Evolutionary conservation across 2,329 filamentous ascomycete genomes (phyloP), one percentile per base, ranked within the genome.

Genomic region (Trichophaea hybrida): DNA sequence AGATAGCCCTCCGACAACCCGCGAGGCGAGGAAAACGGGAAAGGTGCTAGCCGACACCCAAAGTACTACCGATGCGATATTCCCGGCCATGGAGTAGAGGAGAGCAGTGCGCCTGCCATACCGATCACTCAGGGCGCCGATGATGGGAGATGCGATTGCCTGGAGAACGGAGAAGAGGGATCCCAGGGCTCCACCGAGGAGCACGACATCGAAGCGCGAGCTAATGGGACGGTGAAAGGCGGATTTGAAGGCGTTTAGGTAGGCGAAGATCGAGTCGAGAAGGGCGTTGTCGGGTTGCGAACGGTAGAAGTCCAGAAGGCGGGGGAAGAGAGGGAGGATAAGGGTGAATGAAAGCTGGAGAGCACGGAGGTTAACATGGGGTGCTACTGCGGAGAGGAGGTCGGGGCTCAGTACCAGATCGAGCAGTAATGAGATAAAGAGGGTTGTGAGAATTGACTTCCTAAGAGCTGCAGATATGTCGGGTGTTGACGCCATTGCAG

Each of bases 11-110:
- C 93, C 93, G 0, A 98, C 87, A 1, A 98, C 75, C 55, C 93
- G 83, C 67, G 88, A 94, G n/a, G 89, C 86, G 34, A 98, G 78
- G 70, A 98, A 98, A 1, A 91, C 97, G 46, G 90, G 82, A 74
- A 98, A 98, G 74, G 97, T 91, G 57, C 87, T 85, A 0, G 93
- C 93, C 49, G 84, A 80, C 6, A 96, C 88, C 93, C 93, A 98
- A 10, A 98, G 81, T 33, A 94, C 82, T 6, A 98, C 93, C 24
- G 88, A 94, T 56, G 94, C 74, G 56, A 96, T 89, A 72, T 98
- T 98, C 44, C 93, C 93, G 4, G 77, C 74, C 93, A 98, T 97
- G 68, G 87, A 91, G 74, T 84, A 86, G 24, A 98, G 80, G 54
- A 98, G 79, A 15, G 93, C 91, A 1, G 82, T 88, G 55, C 91